Conservation (phyloP, 768 basidiomycete genomes). For the Pleurotus citrinopileatus region DNA sequence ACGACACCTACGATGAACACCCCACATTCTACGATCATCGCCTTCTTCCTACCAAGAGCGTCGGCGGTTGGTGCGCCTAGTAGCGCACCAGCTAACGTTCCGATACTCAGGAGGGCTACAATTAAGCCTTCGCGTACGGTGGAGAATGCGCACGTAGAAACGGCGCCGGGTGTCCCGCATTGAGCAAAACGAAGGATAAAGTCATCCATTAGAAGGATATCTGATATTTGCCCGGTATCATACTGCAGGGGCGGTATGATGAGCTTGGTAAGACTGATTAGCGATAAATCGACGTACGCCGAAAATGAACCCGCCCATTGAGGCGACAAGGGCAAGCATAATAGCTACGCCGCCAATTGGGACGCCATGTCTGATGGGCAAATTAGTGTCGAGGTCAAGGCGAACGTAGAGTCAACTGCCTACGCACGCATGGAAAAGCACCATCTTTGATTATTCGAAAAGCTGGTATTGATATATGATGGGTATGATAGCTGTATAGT, state of each 20-base stretch:
- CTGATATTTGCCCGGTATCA: constrained; percentile 77
- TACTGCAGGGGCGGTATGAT: constrained; percentile 32
- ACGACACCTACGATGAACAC: constrained; percentile 61
- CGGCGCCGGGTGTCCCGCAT: constrained; percentile 38
- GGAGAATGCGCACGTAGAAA: constrained; percentile 47
- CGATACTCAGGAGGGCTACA: constrained; percentile 68
- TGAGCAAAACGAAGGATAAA: constrained; percentile 62
- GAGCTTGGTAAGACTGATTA: neutral
- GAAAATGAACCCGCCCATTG: constrained; percentile 71
- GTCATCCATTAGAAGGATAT: constrained; percentile 71
- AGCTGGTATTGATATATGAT: too few relatives aligned
- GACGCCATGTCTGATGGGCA: constrained; percentile 43
- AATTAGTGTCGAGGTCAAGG: neutral
- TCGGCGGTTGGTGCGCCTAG: constrained; percentile 65
- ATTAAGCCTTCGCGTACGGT: constrained; percentile 62
- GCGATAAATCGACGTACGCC: constrained; percentile 30
- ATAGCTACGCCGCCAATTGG: constrained; percentile 64
- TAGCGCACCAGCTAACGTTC: constrained; percentile 62
- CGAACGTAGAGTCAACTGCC: neutral
- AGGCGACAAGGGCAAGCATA: constrained; percentile 63
- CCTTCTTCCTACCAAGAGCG: constrained; percentile 59
- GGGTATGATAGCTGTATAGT: too few relatives aligned
- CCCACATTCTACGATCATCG: constrained; percentile 60
- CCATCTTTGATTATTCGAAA: neutral
- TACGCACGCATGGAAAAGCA: constrained; percentile 18